Percentiles rank a stretch among this genome's conserved stretches.
phyloP scores from a whole-genome alignment of 179 eudicot species.

The Kewa caespitosa region DNA sequence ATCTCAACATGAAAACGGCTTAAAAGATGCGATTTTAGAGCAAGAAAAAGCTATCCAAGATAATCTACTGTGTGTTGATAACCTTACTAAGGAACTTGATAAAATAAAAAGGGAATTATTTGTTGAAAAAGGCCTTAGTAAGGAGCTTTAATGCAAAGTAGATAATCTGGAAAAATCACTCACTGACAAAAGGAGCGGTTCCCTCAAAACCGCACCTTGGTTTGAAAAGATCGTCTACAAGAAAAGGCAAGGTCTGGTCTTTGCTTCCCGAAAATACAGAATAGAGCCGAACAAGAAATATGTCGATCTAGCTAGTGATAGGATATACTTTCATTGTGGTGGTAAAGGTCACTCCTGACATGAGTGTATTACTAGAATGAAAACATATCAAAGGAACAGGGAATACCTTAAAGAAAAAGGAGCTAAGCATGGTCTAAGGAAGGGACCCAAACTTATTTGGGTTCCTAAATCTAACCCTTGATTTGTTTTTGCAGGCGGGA shows the following conservation, averaged over 20 bases:
- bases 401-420: background rate
- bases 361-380: background rate
- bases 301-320: background rate
- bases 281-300: background rate
- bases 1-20: too few relatives aligned
- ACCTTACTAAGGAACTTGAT: too few relatives aligned
- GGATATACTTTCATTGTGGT: background rate
- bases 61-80: too few relatives aligned
- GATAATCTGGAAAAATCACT: background rate
- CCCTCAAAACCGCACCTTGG: background rate
- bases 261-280: background rate
- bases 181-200: background rate
- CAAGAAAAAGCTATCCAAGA: too few relatives aligned
- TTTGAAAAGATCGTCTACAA: too few relatives aligned
- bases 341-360: background rate
- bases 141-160: background rate
- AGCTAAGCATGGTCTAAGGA: background rate
- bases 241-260: background rate
- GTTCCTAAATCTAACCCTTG: background rate
- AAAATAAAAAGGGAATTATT: too few relatives aligned
- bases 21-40: too few relatives aligned
- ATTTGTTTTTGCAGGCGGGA: background rate
- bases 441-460: constrained; percentile 1
- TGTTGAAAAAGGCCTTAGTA: too few relatives aligned
- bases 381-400: background rate